Evolutionary conservation across 441 rosid species (phyloP), one percentile per base, ranked within the genome.

Genomic region (Eutrema salsugineum): DNA sequence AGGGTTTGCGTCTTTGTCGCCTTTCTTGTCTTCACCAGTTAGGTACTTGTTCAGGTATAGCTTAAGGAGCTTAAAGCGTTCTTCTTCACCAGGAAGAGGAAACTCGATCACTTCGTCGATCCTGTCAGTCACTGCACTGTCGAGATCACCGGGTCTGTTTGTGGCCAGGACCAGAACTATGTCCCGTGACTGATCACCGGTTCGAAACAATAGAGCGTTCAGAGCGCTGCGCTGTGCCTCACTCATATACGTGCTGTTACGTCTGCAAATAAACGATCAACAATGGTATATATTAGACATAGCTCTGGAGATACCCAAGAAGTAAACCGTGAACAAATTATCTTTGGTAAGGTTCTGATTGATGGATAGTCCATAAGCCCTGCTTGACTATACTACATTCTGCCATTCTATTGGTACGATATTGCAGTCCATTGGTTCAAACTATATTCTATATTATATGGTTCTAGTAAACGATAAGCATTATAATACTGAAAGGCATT

Each of bases 161-260:
- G 97, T 92, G 6, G 98, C 97, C 19, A 94, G 87, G 44, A 88
- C 97, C 27, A 90, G 96, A 68, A 92, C 97, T 42, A 85, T 82
- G 77, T 94, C 98, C 51, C 88, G 83, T 15, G 98, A 94, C 73
- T 94, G 99, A 80, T 94, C 99, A 48, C 99, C 98, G 0, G 97
- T 94, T 70, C 97, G 85, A 62, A 90, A 92, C 59, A 92, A 94
- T 71, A 92, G 70, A 1, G 99, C 99, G 30, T 94, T 94, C 66
- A 92, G 77, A 70, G 98, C 99, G 70, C 98, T 94, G 51, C 96
- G 83, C 65, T 90, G 99, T 16, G 98, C 88, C 79, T 92, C 98
- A n/a, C 98, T 94, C 97, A 92, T 94, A 36, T 87, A 88, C 8
- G 78, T 83, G 58, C 91, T 94, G 80, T 94, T 92, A 46, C 97